Evolutionary conservation across 1,284 basidiomycete genomes (phyloP).

Genomic region (Amylostereum chailletii): DNA sequence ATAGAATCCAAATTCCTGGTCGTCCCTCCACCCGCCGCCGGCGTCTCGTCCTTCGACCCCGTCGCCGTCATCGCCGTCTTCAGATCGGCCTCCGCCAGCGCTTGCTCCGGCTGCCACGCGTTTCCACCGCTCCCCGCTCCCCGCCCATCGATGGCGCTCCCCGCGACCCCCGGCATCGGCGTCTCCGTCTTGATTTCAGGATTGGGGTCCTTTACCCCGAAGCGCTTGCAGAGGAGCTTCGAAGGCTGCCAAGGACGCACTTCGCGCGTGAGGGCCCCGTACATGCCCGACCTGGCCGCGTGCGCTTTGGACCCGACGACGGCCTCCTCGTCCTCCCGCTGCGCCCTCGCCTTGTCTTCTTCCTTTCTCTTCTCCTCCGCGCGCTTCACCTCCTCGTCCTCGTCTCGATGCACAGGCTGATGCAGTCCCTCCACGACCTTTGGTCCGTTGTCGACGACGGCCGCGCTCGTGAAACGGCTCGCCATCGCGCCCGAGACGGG

Average conservation of each 20-base stretch:
- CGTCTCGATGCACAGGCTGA: constrained; percentile 36
- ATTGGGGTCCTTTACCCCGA: constrained; percentile 83
- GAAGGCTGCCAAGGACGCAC: constrained; percentile 72
- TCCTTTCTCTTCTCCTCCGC: constrained; percentile 21
- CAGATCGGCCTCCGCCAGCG: constrained; percentile 9
- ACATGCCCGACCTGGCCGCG: constrained; percentile 83
- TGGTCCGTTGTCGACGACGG: constrained; percentile 53
- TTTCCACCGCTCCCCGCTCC: constrained; percentile 8
- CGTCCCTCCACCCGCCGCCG: constrained; percentile 13
- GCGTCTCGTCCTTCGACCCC: constrained; percentile 10
- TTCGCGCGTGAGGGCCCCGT: constrained; percentile 78
- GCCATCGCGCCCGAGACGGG: constrained; percentile 92
- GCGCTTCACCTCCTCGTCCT: constrained; percentile 28
- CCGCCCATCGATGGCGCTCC: too few relatives aligned
- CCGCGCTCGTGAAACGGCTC: constrained; percentile 79
- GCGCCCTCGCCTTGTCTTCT: constrained; percentile 37
- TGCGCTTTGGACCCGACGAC: constrained; percentile 67
- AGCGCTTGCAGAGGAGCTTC: constrained; percentile 86
- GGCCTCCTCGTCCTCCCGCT: constrained; percentile 32
- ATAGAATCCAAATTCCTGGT: constrained; percentile 62
- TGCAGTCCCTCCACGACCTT: constrained; percentile 70
- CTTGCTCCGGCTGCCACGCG: constrained; percentile 13
- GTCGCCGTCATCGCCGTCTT: constrained; percentile 8
- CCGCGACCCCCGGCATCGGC: constrained; percentile 11
- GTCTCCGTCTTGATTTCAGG: constrained; percentile 14